Base-by-base conservation (phyloP, 2,329 filamentous ascomycete species). In the Tolypocladium paradoxum region DNA sequence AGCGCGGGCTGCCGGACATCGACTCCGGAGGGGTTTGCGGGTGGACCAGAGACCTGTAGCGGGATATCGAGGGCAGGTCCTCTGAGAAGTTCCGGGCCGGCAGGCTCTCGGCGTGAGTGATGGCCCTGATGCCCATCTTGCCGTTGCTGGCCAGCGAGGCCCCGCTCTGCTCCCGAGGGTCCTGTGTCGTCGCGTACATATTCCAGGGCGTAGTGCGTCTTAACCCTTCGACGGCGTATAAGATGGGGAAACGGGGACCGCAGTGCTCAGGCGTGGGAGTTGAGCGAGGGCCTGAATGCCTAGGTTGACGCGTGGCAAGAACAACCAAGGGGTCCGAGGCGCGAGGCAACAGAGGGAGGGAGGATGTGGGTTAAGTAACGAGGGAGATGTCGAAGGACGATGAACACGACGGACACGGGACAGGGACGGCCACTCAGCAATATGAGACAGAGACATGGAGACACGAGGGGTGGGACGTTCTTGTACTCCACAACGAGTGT, bases 1-100 rank as follows among this genome's bases (percentile, higher is more conserved):
- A 46, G 50, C 61, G 63, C 4, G 67, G 67, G 49, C 67, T 70
- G n/a, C 65, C 64, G 40, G 65, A 68, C n/a, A 56, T 54, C 36
- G 67, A 70, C 54, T 64, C 62, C 49, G 64, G 63, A 54, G 65
- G 64, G 24, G 60, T 65, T 56, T 64, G 59, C 38, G 62, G 62
- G 40, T 62, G 60, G 29, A 56, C 51, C 20, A 58, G 45, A 18
- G 58, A 53, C 36, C 56, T 50, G 37, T 55, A 56, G 29, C 56
- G 53, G 14, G 56, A 56, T 14, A 59, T 55, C 27, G 57, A 58
- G n/a, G 57, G 55, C 29, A 59, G 20, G n/a, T 64, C 62, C 18
- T 59, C 55, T 18, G 59, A 59, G 18, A 58, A 37, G 48, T 52
- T 61, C 22, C 61, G 55, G 18, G 58, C 56, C 27, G 53, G 56